Conservation (phyloP, 2,329 filamentous ascomycete species). For the Alternaria sp. region DNA sequence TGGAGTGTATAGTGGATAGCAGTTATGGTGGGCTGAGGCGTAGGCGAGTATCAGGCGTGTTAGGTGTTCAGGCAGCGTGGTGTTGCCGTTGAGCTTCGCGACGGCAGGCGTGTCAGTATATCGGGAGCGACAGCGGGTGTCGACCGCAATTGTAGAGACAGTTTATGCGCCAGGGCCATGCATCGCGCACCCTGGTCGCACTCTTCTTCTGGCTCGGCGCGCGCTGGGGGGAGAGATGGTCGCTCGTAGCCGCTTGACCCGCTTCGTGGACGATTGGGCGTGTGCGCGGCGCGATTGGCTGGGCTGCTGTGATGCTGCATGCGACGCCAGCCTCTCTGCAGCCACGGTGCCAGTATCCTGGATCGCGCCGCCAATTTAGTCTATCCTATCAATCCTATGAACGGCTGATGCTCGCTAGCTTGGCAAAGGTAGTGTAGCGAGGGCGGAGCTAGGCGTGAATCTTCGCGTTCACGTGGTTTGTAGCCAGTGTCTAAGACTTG, state of each 20-base stretch:
- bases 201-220: slow-evolving; percentile 3
- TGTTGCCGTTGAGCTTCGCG: slow-evolving; percentile 32
- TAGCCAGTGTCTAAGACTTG: not conserved
- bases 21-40: slow-evolving; percentile 37
- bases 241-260: slow-evolving; percentile 34
- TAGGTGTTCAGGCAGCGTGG: slow-evolving; percentile 38
- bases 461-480: slow-evolving; percentile 26
- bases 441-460: slow-evolving; percentile 14
- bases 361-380: slow-evolving; percentile 17
- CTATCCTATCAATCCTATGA: slow-evolving; percentile 30
- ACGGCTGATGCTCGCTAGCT: slow-evolving; percentile 13
- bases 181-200: not conserved
- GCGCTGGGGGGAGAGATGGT: slow-evolving; percentile 13
- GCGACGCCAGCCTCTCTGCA: slow-evolving; percentile 25
- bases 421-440: slow-evolving; percentile 16
- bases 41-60: slow-evolving; percentile 43
- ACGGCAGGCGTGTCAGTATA: slow-evolving; percentile 45
- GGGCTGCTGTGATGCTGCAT: slow-evolving; percentile 29
- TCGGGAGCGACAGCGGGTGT: slow-evolving; percentile 32
- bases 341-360: slow-evolving; percentile 24
- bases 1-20: slow-evolving; percentile 9
- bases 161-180: slow-evolving; percentile 40
- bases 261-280: slow-evolving; percentile 9
- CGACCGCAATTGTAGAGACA: slow-evolving; percentile 40
- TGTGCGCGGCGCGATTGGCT: slow-evolving; percentile 21